Base-by-base conservation (phyloP, 805 yeast genomes). In the Debaryomyces prosopidis region DNA sequence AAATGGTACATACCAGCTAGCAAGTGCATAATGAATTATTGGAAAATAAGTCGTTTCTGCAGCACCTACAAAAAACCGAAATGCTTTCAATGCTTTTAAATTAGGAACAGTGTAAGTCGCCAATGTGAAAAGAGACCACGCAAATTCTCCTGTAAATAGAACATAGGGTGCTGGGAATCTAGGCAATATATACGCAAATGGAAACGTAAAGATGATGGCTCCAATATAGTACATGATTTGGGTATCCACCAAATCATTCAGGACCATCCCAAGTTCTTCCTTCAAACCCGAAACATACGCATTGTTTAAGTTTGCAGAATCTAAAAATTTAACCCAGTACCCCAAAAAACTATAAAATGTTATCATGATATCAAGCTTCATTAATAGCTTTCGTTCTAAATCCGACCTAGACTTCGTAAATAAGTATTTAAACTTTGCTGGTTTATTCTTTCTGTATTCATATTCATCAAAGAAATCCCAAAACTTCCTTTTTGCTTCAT, bases 241-340 rank as follows among this genome's bases (percentile, higher is more conserved):
- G 5, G 83, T 75, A 51, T 82, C 68, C 40, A 81, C 79, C 46
- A 83, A 71, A 52, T 85, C 88, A 55, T 83, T 80, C 10, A 87
- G 87, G 43, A 70, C 55, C 76, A 86, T 75, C 4, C 71, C 69
- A 31, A 84, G 64, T 38, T 71, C 82, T 52, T 76, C 81, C 47
- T 75, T 63, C 79, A 85, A 72, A 16, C 87, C 85, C 14, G 83
- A 76, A 34, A 81, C 82, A 54, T 83, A 85, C 1, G 89, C 89
- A 55, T 84, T 82, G 48, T 75, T 76, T 45, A 80, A 66, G 60
- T 84, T 85, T 37, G 79, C 69, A 45, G 74, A 75, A 56, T 85
- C 89, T 40, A 85, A 65, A 44, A 81, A 79, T 58, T 84, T 84
- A 44, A 84, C 79, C 86, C 87, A 85, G 60, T 84, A 84, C 1